Percentiles rank a stretch among this genome's conserved stretches.
Conservation (phyloP, 2,329 filamentous ascomycete species). For the Phoma herbarum region DNA sequence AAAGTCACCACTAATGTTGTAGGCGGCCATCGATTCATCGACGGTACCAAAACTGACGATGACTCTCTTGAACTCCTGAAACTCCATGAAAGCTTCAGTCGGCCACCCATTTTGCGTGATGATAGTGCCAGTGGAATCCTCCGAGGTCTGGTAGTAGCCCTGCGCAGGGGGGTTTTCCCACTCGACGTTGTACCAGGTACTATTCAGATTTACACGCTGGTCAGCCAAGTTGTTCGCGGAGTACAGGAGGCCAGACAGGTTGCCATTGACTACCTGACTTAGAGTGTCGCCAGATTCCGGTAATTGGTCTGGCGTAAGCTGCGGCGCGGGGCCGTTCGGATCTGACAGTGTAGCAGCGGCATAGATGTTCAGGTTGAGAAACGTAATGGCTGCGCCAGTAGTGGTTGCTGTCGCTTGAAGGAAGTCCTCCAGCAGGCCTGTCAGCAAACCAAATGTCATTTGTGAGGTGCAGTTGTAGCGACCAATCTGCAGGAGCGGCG, state of each 20-base stretch:
- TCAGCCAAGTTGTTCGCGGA: constrained; percentile 59
- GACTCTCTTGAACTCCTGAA: constrained; percentile 62
- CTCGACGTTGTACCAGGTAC: constrained; percentile 62
- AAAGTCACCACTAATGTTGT: constrained; percentile 63
- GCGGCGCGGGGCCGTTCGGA: constrained; percentile 54
- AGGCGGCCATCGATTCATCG: constrained; percentile 65
- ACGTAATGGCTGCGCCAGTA: constrained; percentile 62
- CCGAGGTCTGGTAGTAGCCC: constrained; percentile 62
- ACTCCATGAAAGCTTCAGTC: constrained; percentile 65
- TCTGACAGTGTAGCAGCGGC: constrained; percentile 54
- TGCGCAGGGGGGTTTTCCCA: constrained; percentile 55
- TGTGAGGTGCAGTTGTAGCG: constrained; percentile 62
- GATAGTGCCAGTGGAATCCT: constrained; percentile 45
- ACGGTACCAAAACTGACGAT: constrained; percentile 65
- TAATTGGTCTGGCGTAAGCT: constrained; percentile 54
- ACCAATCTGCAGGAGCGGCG: constrained; percentile 59
- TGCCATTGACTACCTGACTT: constrained; percentile 58
- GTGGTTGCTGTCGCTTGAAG: constrained; percentile 63
- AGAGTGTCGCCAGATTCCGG: constrained; percentile 58
- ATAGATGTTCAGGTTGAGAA: constrained; percentile 68
- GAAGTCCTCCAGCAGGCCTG: constrained; percentile 61
- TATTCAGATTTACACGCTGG: constrained; percentile 66
- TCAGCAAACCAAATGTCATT: constrained; percentile 61
- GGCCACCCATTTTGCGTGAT: constrained; percentile 71
- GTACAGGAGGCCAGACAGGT: constrained; percentile 63